A percentile compares a stretch with the other conserved stretches of the same genome.
phyloP scores from a whole-genome alignment of 2,329 filamentous ascomycete genomes.

The Trichoderma oligosporum region DNA sequence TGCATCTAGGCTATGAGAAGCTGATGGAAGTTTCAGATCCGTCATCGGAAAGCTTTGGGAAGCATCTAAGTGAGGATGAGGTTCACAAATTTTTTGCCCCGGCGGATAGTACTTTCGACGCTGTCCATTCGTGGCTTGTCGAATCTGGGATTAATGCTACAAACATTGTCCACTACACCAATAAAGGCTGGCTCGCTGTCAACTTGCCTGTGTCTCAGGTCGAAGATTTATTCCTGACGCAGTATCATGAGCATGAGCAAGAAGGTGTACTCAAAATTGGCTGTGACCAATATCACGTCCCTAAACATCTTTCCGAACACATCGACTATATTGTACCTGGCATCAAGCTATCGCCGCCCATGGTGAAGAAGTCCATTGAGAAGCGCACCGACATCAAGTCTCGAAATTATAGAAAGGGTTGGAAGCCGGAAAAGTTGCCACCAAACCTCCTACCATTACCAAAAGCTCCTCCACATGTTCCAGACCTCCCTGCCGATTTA shows the following conservation, averaged over 20 bases:
- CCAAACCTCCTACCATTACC: background rate
- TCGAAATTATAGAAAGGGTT: background rate
- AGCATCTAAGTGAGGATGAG: conserved; percentile 43
- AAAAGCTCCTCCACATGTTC: background rate
- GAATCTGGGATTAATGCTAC: conserved; percentile 45
- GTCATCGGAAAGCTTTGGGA: conserved; percentile 41
- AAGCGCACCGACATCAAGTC: background rate
- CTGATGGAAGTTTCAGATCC: conserved; percentile 43
- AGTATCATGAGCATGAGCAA: conserved; percentile 21
- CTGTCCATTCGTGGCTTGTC: conserved; percentile 51
- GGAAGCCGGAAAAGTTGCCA: conserved; percentile 14
- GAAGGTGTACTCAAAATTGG: conserved; percentile 19
- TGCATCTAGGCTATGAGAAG: conserved; percentile 41
- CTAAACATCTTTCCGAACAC: conserved; percentile 36
- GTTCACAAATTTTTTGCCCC: conserved; percentile 43
- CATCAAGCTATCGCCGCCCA: conserved; percentile 36
- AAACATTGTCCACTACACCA: conserved; percentile 47
- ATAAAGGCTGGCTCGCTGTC: conserved; percentile 41
- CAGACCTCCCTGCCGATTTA: conserved; percentile 11
- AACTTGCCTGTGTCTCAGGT: conserved; percentile 19
- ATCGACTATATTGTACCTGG: conserved; percentile 50
- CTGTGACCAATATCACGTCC: conserved; percentile 40
- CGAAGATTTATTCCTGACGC: conserved; percentile 17
- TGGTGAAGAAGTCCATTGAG: conserved; percentile 17
- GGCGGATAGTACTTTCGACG: conserved; percentile 41